Evolutionary conservation across 495 filamentous ascomycete species (phyloP).

Genomic region (Lasiosphaeris hirsuta): DNA sequence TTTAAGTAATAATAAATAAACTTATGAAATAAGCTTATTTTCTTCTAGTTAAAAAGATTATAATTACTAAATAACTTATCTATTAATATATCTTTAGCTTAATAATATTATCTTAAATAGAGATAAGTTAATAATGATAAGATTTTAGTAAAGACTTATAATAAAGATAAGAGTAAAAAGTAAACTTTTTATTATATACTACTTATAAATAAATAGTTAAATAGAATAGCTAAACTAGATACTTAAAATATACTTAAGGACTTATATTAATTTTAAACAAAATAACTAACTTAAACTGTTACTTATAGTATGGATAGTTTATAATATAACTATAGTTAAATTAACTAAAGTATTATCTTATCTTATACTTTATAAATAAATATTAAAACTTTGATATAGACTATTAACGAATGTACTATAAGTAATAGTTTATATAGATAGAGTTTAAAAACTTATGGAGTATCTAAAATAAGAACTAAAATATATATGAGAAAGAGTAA

Average conservation of each 20-base stretch:
- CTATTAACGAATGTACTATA: no score
- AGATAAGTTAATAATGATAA: neutral
- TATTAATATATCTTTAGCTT: neutral
- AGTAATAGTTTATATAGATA: no score
- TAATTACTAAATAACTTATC: no score
- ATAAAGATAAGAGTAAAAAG: neutral
- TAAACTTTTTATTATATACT: conserved; percentile 1
- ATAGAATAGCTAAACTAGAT: conserved; percentile 4
- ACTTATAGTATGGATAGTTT: no score
- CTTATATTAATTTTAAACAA: neutral
- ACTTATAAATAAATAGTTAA: no score
- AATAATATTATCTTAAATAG: neutral
- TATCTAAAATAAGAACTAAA: neutral
- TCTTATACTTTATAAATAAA: neutral
- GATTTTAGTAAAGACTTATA: conserved; percentile 6
- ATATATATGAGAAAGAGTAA: neutral
- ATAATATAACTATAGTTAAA: neutral
- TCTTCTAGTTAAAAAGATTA: neutral
- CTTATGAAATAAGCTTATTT: neutral
- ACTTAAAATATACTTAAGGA: neutral
- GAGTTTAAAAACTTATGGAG: neutral
- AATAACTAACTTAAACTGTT: neutral
- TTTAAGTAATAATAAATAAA: neutral
- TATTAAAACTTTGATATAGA: neutral
- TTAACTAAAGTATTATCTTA: neutral